phyloP scores from a whole-genome alignment of 2,329 filamentous ascomycete genomes.

The Thermothelomyces thermophilus region DNA sequence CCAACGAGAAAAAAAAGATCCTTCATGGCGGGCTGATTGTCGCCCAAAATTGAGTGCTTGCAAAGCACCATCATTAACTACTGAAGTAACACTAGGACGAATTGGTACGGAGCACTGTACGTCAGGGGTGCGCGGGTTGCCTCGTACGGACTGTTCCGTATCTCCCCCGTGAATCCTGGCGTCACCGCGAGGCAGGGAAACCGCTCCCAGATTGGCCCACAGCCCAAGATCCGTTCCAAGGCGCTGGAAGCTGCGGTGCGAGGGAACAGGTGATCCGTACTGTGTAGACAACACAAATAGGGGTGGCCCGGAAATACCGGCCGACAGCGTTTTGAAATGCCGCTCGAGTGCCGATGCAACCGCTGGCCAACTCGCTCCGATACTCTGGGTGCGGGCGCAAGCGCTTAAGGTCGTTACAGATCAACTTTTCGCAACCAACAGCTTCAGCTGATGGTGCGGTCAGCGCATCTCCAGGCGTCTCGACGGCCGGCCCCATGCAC shows the following conservation, averaged over 20 bases:
- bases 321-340: background rate
- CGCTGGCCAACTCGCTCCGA: background rate
- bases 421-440: background rate
- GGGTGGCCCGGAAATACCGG: background rate
- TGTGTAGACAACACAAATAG: no score
- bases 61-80: no score
- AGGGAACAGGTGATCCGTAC: background rate
- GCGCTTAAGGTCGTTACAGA: background rate
- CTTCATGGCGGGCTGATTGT: background rate
- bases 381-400: background rate
- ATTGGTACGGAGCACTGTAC: no score
- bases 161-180: background rate
- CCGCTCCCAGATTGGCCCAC: background rate
- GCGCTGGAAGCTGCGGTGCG: slow-evolving; percentile 3
- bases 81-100: no score
- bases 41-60: no score
- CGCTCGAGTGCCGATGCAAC: background rate
- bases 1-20: background rate
- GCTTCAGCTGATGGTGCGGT: background rate
- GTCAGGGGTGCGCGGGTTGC: no score
- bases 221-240: background rate
- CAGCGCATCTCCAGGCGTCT: background rate
- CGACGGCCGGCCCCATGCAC: background rate
- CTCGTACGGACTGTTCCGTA: no score
- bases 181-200: background rate